Evolutionary conservation across 805 yeast species (phyloP).

Genomic region (Tetrapisispora taiwanensis): DNA sequence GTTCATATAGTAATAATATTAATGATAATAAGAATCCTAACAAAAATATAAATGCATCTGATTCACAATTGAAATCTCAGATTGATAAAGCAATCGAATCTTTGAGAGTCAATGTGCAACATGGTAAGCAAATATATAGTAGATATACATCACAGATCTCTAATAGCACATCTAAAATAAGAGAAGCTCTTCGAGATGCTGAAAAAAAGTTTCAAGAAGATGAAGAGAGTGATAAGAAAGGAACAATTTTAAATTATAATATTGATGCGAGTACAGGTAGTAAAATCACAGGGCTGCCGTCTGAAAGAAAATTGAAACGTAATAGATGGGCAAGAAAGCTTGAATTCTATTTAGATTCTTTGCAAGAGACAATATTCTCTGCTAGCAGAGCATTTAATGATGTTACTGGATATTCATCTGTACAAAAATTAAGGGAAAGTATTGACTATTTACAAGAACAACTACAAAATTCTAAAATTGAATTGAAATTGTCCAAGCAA

Average conservation of each 20-base stretch:
- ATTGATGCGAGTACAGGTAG: constrained; percentile 28
- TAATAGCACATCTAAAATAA: constrained; percentile 23
- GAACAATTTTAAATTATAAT: constrained; percentile 26
- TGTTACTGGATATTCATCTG: constrained; percentile 80
- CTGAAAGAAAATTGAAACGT: constrained; percentile 35
- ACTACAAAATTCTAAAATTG: constrained; percentile 38
- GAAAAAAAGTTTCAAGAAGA: constrained; percentile 30
- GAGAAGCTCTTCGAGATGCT: constrained; percentile 29
- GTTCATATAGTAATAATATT: not conserved
- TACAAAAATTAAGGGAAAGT: constrained; percentile 56
- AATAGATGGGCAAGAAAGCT: constrained; percentile 36
- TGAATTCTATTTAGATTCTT: constrained; percentile 41
- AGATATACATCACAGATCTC: constrained; percentile 11
- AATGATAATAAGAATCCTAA: not conserved
- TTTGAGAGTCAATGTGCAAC: constrained; percentile 7
- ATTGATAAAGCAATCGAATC: constrained; percentile 11
- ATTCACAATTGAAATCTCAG: not conserved
- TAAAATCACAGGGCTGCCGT: constrained; percentile 34
- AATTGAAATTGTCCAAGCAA: constrained; percentile 40
- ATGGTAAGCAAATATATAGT: constrained; percentile 1
- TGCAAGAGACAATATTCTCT: constrained; percentile 47
- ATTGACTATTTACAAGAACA: constrained; percentile 49
- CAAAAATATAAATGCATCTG: not conserved
- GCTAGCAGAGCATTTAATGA: constrained; percentile 71
- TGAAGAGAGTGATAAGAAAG: constrained; percentile 20